Percentiles rank a stretch among this genome's conserved stretches.
These are phyloP conservation scores for Nannizziopsis arthrosporioides DNA, from an alignment of 2,329 filamentous ascomycete genomes.

Conservation along the genomic window DNA sequence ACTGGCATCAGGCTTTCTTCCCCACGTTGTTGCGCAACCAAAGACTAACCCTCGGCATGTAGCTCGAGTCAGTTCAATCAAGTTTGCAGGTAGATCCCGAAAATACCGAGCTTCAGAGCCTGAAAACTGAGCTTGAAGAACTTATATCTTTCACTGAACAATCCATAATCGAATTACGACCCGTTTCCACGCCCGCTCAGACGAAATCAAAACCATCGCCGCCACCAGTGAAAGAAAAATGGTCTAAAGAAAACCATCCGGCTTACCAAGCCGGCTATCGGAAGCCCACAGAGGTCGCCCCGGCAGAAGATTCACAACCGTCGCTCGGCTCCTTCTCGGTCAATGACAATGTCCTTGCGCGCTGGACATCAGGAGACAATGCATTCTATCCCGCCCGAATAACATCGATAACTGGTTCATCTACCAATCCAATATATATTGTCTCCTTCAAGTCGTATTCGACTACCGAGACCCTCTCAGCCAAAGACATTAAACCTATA, in stretches of 20 bases:
- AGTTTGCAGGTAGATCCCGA: slow-evolving; percentile 71
- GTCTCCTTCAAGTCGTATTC: slow-evolving; percentile 88
- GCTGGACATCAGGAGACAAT: slow-evolving; percentile 82
- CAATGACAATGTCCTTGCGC: slow-evolving; percentile 80
- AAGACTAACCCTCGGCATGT: slow-evolving; percentile 8
- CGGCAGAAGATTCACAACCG: slow-evolving; percentile 42
- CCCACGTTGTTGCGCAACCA: background rate
- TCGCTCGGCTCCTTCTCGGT: slow-evolving; percentile 57
- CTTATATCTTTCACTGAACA: slow-evolving; percentile 69
- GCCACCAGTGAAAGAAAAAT: slow-evolving; percentile 55
- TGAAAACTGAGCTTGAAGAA: slow-evolving; percentile 70
- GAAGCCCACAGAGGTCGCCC: slow-evolving; percentile 30
- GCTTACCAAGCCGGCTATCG: slow-evolving; percentile 54
- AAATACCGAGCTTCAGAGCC: slow-evolving; percentile 62
- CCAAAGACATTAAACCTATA: slow-evolving; percentile 72
- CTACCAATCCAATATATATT: slow-evolving; percentile 80
- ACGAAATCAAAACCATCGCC: slow-evolving; percentile 36
- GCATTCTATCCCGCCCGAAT: slow-evolving; percentile 86
- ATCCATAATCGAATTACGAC: slow-evolving; percentile 68
- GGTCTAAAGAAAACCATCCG: slow-evolving; percentile 69
- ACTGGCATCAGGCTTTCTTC: background rate
- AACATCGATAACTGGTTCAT: slow-evolving; percentile 83
- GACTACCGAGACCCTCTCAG: slow-evolving; percentile 67
- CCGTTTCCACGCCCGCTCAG: slow-evolving; percentile 40
- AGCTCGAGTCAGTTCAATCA: slow-evolving; percentile 67